Evolutionary conservation across 2,329 filamentous ascomycete species (phyloP).

Genomic region (Fusarium poae): DNA sequence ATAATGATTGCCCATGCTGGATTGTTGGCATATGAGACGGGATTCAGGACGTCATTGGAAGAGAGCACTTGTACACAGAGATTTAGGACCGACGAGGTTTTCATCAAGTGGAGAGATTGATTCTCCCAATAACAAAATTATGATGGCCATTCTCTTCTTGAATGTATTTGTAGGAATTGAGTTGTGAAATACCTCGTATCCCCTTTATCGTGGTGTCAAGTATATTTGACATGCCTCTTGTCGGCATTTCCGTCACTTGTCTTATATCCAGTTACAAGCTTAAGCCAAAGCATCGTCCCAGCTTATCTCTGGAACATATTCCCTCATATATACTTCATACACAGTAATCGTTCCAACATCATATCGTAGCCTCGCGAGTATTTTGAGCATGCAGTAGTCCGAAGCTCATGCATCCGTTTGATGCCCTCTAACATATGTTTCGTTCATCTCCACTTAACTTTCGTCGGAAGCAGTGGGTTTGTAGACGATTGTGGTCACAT

Average conservation of each 20-base stretch:
- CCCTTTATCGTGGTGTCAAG: not conserved
- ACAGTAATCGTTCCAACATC: conserved; percentile 22
- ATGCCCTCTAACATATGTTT: conserved; percentile 1
- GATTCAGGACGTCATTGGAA: conserved; percentile 80
- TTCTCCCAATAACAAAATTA: conserved; percentile 4
- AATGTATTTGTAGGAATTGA: conserved; percentile 13
- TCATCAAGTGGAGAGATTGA: conserved; percentile 81
- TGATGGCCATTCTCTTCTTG: conserved; percentile 12
- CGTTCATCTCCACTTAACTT: conserved; percentile 42
- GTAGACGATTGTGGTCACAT: conserved; percentile 97
- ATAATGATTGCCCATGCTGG: conserved; percentile 99
- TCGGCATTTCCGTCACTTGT: not conserved
- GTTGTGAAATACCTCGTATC: not conserved
- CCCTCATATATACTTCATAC: conserved; percentile 11
- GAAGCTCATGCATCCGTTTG: conserved; percentile 1
- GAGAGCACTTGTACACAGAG: conserved; percentile 89
- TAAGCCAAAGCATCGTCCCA: not conserved
- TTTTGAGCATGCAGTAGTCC: conserved; percentile 8
- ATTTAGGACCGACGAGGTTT: conserved; percentile 85
- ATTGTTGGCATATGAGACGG: conserved; percentile 84
- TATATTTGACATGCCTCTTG: conserved; percentile 8
- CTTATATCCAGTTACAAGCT: not conserved
- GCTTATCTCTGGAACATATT: not conserved
- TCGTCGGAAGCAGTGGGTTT: conserved; percentile 81
- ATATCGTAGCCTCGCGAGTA: conserved; percentile 23